Evolutionary conservation across 371 early-diverging fungal species (phyloP).

Genomic region (Syncephalastrum monosporum): DNA sequence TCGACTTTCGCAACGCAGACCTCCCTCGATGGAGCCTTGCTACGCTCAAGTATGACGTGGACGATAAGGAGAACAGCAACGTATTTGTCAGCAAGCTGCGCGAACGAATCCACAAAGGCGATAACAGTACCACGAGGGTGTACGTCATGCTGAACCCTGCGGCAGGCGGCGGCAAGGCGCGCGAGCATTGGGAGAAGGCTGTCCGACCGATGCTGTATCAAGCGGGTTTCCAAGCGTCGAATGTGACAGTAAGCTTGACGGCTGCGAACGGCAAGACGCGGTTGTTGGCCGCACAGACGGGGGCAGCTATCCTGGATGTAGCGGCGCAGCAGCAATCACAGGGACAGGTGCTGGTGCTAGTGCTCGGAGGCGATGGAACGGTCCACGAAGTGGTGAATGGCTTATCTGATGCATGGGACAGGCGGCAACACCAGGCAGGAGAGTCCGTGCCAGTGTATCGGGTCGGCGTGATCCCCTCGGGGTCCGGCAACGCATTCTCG

Average conservation of each 20-base stretch:
- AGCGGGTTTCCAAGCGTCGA: slow-evolving; percentile 10
- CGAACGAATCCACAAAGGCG: not conserved
- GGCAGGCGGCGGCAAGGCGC: slow-evolving; percentile 19
- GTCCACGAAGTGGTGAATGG: slow-evolving; percentile 50
- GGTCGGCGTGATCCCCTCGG: slow-evolving; percentile 40
- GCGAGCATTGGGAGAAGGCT: slow-evolving; percentile 13
- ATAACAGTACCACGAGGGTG: slow-evolving; percentile 4
- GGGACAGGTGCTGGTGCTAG: not conserved
- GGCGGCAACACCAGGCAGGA: not conserved
- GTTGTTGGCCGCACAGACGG: slow-evolving; percentile 10
- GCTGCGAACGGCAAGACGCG: slow-evolving; percentile 9
- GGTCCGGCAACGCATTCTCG: slow-evolving; percentile 49
- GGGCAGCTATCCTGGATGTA: not conserved
- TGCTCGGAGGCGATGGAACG: slow-evolving; percentile 50
- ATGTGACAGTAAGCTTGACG: slow-evolving; percentile 12
- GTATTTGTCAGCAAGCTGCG: slow-evolving; percentile 7
- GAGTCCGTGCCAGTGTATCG: slow-evolving; percentile 10
- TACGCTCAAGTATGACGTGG: not conserved
- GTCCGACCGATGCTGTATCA: slow-evolving; percentile 23
- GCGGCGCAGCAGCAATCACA: slow-evolving; percentile 3
- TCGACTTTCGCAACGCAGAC: slow-evolving; percentile 12
- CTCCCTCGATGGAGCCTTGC: slow-evolving; percentile 4
- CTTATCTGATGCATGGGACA: slow-evolving; percentile 24
- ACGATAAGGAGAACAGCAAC: not conserved
- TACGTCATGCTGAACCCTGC: slow-evolving; percentile 24